Evolutionary conservation across 495 filamentous ascomycete species (phyloP), one percentile per base, ranked within the genome.

Genomic region (Cryomyces antarcticus): DNA sequence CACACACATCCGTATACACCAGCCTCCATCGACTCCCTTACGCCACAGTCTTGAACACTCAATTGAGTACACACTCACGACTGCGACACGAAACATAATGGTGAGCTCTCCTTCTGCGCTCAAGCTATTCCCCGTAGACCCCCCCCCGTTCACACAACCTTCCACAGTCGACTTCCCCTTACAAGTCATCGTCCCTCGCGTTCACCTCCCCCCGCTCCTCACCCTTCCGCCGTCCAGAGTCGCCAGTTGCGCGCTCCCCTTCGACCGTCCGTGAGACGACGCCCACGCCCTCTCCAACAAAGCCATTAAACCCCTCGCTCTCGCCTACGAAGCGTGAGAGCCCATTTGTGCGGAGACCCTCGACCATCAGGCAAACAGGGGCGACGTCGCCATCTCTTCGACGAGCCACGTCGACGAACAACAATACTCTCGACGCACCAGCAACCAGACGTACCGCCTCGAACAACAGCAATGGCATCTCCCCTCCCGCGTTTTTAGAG

Each of bases 241-340:
- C 24, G 42, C 46, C 24, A 41, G 42, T 11, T 44, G 40, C 37
- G 9, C 9, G 9, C 33, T 35, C 33, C 7, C 33, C 33, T 12
- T 35, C 33, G 33, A 35, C 33, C 12, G 33, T 35, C 3, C 33
- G 33, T 1, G 33, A 9, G 12, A 35, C 7, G 9, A 9, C 33
- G 33, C 31, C 38, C 7, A 49, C 46, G 6, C 35, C 41, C 27
- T 46, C 49, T 2, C 47, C 49, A 27, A 31, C 43, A 29, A 40
- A 35, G 31, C 13, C 44, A 10, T 28, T 39, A 35, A 35, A 12
- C 33, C 33, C 33, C 33, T 9, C 33, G 9, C 33, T 12, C 33
- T 35, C 9, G 33, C 33, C 12, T 35, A 12, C 33, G 9, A 9
- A 12, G 12, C 33, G 33, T 12, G 33, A 12, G 1, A 35, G 9